phyloP scores from a whole-genome alignment of 768 basidiomycete species.

The Naganishia friedmannii region DNA sequence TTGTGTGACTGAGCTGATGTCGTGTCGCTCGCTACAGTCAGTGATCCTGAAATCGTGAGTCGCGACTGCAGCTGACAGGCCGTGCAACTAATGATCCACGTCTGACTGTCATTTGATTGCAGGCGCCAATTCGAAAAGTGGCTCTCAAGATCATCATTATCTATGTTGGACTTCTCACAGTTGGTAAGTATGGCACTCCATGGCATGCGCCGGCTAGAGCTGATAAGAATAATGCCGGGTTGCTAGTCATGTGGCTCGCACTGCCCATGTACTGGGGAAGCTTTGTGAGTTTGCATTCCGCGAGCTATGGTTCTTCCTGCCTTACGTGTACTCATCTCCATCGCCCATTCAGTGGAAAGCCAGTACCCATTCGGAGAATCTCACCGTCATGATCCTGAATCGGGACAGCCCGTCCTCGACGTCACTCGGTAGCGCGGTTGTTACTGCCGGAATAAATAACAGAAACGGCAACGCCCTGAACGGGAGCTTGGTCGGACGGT shows the following conservation, averaged over 20 bases:
- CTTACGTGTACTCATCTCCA: constrained; percentile 33
- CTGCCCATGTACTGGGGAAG: constrained; percentile 54
- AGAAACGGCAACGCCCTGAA: constrained; percentile 14
- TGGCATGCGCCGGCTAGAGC: not conserved
- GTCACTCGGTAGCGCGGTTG: not conserved
- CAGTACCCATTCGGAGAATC: constrained; percentile 48
- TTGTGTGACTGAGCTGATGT: not conserved
- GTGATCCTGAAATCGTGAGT: constrained; percentile 28
- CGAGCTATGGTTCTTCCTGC: too few relatives aligned
- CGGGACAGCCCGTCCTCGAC: constrained; percentile 44
- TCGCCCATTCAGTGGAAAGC: constrained; percentile 38
- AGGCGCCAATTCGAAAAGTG: constrained; percentile 27
- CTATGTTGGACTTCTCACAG: constrained; percentile 41
- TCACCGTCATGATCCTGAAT: constrained; percentile 55
- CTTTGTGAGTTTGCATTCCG: constrained; percentile 31
- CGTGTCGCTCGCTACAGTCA: constrained; percentile 4
- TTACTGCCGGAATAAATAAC: constrained; percentile 1
- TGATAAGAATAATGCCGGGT: constrained; percentile 32
- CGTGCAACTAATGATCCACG: not conserved
- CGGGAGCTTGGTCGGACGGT: constrained; percentile 35
- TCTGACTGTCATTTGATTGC: not conserved
- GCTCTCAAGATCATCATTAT: constrained; percentile 47
- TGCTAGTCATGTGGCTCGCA: constrained; percentile 54
- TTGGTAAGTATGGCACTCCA: not conserved
- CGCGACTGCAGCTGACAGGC: not conserved